Conservation (phyloP, 2,329 filamentous ascomycete genomes). For the Parastagonospora avenae region DNA sequence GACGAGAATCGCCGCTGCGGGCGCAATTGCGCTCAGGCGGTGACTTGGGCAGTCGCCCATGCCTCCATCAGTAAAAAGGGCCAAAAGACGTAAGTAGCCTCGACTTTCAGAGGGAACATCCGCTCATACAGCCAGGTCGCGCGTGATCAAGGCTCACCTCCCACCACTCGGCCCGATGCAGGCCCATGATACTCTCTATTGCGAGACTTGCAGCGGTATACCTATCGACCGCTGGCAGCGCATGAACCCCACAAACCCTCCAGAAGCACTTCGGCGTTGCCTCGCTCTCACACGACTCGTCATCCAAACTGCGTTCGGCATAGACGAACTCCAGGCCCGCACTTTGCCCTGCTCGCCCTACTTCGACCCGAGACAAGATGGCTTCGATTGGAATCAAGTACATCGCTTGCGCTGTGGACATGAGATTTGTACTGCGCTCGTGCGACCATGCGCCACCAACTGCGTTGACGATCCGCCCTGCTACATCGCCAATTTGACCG, state of each 20-base stretch:
- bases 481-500: neutral
- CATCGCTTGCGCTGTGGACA: slow-evolving; percentile 21
- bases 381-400: slow-evolving; percentile 1
- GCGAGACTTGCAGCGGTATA: slow-evolving; percentile 19
- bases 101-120: neutral
- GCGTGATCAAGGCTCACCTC: neutral
- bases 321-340: neutral
- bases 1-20: slow-evolving; percentile 13
- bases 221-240: slow-evolving; percentile 14
- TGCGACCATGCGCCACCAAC: slow-evolving; percentile 15
- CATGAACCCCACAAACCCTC: neutral
- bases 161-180: slow-evolving; percentile 1
- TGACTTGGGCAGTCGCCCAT: neutral
- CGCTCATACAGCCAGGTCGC: neutral
- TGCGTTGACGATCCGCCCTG: slow-evolving; percentile 3
- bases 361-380: neutral
- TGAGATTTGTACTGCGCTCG: slow-evolving; percentile 7
- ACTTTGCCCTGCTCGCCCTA: slow-evolving; percentile 5
- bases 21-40: slow-evolving; percentile 17
- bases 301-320: slow-evolving; percentile 2
- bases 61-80: neutral
- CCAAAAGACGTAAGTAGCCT: neutral
- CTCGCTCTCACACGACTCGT: slow-evolving; percentile 10
- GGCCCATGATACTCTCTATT: slow-evolving; percentile 14
- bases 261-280: slow-evolving; percentile 5